Evolutionary conservation across 176 grass and related monocot species (phyloP).

Genomic region (Aegilops sharonensis): DNA sequence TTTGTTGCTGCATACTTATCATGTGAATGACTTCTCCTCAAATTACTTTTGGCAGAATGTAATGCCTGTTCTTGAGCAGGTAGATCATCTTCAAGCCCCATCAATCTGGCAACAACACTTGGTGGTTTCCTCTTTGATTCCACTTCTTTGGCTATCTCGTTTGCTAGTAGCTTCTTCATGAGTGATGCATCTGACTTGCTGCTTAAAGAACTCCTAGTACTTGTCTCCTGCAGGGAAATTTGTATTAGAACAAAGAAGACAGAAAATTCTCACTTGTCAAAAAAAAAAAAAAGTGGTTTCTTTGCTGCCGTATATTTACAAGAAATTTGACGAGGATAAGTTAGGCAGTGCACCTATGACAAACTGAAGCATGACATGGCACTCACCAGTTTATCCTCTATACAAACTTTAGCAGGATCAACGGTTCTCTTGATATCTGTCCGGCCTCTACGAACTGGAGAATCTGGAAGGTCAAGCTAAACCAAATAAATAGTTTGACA

Average conservation of each 20-base stretch:
- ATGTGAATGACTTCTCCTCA: constrained; percentile 38
- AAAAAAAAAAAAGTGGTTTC: not conserved
- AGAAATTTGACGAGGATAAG: not conserved
- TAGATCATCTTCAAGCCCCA: constrained; percentile 90
- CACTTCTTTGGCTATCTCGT: constrained; percentile 56
- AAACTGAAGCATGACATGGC: constrained; percentile 20
- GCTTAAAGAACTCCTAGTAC: constrained; percentile 36
- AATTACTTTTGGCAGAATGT: constrained; percentile 37
- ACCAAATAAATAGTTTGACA: constrained; percentile 7
- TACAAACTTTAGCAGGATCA: constrained; percentile 40
- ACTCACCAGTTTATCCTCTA: constrained; percentile 58
- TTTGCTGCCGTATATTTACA: not conserved
- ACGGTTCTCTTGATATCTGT: constrained; percentile 37
- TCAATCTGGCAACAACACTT: constrained; percentile 83
- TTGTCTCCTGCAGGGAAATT: constrained; percentile 21
- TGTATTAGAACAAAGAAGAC: constrained; percentile 16
- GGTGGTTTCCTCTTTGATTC: constrained; percentile 62
- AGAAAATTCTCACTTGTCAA: not conserved
- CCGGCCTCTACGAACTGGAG: constrained; percentile 43
- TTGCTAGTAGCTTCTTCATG: constrained; percentile 65
- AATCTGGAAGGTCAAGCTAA: constrained; percentile 42
- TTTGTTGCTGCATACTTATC: constrained; percentile 22
- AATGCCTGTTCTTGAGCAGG: constrained; percentile 43
- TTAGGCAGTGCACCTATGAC: not conserved
- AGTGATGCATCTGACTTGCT: constrained; percentile 55